phyloP scores from a whole-genome alignment of 1,139 yeast genomes.

The Yamadazyma kanchanaburiensis region DNA sequence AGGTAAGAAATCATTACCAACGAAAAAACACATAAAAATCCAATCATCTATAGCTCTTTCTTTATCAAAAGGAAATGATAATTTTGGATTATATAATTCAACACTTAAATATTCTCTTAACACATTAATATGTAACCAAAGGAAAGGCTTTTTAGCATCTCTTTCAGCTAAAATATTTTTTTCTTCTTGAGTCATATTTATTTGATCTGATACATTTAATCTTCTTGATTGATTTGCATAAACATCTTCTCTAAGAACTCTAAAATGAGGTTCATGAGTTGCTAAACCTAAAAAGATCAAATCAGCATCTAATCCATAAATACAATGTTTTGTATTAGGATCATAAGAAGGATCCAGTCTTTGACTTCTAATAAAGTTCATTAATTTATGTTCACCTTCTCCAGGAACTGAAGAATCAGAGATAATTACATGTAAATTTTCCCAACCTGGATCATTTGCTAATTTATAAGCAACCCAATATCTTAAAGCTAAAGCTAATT shows the following conservation, averaged over 20 bases:
- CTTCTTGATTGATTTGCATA: constrained; percentile 64
- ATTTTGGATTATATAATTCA: constrained; percentile 69
- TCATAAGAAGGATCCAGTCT: constrained; percentile 73
- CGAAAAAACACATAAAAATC: constrained; percentile 98
- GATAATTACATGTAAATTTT: constrained; percentile 73
- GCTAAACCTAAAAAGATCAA: constrained; percentile 94
- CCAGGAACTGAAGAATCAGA: constrained; percentile 99
- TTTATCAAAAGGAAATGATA: constrained; percentile 75
- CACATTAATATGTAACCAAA: constrained; percentile 90
- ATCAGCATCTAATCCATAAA: constrained; percentile 97
- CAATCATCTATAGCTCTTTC: constrained; percentile 98
- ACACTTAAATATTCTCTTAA: constrained; percentile 84
- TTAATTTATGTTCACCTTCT: constrained; percentile 98
- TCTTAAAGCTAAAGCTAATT: constrained; percentile 75
- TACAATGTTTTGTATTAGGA: constrained; percentile 89
- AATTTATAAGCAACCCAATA: constrained; percentile 91
- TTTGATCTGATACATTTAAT: constrained; percentile 47
- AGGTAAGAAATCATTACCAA: constrained; percentile 97
- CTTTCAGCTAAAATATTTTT: constrained; percentile 49
- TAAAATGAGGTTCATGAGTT: constrained; percentile 95
- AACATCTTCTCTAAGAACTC: constrained; percentile 92
- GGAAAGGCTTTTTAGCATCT: constrained; percentile 77
- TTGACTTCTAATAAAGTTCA: constrained; percentile 87
- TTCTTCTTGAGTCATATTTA: constrained; percentile 61
- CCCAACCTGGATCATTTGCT: constrained; percentile 90